These are phyloP conservation scores for Sporothrix pseudoabietina DNA, from an alignment of 2,329 filamentous ascomycete species.

Conservation along the genomic window DNA sequence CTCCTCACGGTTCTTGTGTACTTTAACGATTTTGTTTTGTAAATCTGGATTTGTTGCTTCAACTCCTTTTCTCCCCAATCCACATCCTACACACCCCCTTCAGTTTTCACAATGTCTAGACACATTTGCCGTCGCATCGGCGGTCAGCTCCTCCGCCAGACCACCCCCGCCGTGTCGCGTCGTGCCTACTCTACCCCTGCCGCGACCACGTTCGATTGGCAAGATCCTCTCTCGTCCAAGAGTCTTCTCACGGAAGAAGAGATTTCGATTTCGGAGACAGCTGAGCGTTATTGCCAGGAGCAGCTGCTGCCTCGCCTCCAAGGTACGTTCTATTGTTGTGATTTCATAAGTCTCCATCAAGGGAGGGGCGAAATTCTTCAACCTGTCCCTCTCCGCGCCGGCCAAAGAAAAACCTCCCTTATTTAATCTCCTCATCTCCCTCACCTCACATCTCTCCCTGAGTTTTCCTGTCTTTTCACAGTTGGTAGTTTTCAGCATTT, in stretches of 20 bases:
- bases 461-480: neutral
- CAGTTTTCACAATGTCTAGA: slow-evolving; percentile 32
- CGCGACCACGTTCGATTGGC: slow-evolving; percentile 71
- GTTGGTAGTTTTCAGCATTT: neutral
- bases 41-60: neutral
- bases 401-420: neutral
- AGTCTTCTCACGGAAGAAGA: slow-evolving; percentile 88
- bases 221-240: slow-evolving; percentile 77
- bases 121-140: slow-evolving; percentile 30
- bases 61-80: neutral
- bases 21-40: neutral
- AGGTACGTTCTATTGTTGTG: slow-evolving; percentile 57
- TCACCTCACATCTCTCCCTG: slow-evolving; percentile 26
- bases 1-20: neutral
- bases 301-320: slow-evolving; percentile 81
- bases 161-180: slow-evolving; percentile 15
- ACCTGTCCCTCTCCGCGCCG: neutral
- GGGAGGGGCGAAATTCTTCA: slow-evolving; percentile 20
- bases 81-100: neutral
- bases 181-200: slow-evolving; percentile 32
- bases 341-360: neutral
- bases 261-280: slow-evolving; percentile 83
- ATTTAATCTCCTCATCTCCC: slow-evolving; percentile 11
- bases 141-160: slow-evolving; percentile 31
- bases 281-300: slow-evolving; percentile 93